These are phyloP conservation scores for Phlyctochytrium arcticum DNA, from an alignment of 192 early-diverging fungal genomes.

Conservation along the genomic window DNA sequence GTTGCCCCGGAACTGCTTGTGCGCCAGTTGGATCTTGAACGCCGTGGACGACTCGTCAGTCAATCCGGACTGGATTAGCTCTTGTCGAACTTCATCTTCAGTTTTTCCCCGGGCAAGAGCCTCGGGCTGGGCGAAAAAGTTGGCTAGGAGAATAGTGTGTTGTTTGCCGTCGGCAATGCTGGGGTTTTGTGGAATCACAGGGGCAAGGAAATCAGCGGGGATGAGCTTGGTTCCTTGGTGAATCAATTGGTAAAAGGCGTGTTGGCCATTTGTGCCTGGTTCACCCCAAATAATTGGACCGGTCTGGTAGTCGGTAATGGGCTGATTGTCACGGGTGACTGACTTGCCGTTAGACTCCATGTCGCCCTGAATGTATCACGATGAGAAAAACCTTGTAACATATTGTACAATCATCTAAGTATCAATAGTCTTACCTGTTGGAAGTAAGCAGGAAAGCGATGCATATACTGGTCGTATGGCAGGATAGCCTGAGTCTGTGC, in stretches of 20 bases:
- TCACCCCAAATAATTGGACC: constrained; percentile 98
- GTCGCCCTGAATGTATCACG: constrained; percentile 63
- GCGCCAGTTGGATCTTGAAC: constrained; percentile 63
- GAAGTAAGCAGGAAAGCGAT: constrained; percentile 98
- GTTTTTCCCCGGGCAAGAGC: constrained; percentile 94
- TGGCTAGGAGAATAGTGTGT: constrained; percentile 95
- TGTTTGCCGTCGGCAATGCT: constrained; percentile 76
- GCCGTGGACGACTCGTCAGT: constrained; percentile 21
- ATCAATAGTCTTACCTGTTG: constrained; percentile 63
- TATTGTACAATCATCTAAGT: not conserved
- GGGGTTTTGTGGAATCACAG: constrained; percentile 90
- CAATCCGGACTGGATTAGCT: constrained; percentile 69
- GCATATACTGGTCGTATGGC: constrained; percentile 99
- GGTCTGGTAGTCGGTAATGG: constrained; percentile 73
- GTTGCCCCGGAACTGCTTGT: constrained; percentile 99
- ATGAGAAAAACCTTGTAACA: not conserved
- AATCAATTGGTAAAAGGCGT: constrained; percentile 99
- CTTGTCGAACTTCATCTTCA: constrained; percentile 71
- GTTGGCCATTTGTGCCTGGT: constrained; percentile 98
- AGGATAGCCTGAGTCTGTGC: constrained; percentile 91
- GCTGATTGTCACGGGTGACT: constrained; percentile 73
- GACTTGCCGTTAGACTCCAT: constrained; percentile 99
- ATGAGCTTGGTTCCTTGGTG: constrained; percentile 98
- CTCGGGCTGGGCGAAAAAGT: constrained; percentile 99
- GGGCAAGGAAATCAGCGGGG: constrained; percentile 94